Percentiles rank a stretch among this genome's conserved stretches.
Evolutionary conservation across 192 early-diverging fungal genomes (phyloP).

Genomic region (Tieghemiomyces parasiticus): DNA sequence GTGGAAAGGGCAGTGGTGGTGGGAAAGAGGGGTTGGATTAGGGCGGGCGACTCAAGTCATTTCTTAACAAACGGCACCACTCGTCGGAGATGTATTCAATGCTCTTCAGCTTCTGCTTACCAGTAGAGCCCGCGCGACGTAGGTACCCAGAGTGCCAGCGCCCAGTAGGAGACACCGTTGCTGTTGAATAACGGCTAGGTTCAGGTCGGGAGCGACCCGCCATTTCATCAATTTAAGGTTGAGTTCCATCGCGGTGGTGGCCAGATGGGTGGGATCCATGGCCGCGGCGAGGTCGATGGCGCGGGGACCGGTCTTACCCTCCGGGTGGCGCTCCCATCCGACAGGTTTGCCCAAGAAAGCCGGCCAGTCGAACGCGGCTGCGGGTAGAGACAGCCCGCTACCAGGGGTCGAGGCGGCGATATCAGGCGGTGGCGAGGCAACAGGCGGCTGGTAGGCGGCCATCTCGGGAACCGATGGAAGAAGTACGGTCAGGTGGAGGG

Average conservation of each 20-base stretch:
- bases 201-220: conserved; percentile 70
- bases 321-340: conserved; percentile 85
- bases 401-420: conserved; percentile 9
- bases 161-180: conserved; percentile 80
- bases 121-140: conserved; percentile 70
- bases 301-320: conserved; percentile 66
- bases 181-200: conserved; percentile 61
- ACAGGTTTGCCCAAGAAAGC: conserved; percentile 21
- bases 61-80: too few relatives aligned
- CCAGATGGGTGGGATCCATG: conserved; percentile 79
- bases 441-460: conserved; percentile 1
- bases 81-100: too few relatives aligned
- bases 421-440: conserved; percentile 4
- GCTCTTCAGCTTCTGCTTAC: too few relatives aligned
- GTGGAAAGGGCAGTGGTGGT: too few relatives aligned
- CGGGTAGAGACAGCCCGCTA: conserved; percentile 3
- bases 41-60: too few relatives aligned
- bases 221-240: conserved; percentile 97
- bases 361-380: background rate
- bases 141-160: conserved; percentile 88
- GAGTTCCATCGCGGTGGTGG: conserved; percentile 79
- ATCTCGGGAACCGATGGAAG: conserved; percentile 27
- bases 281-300: conserved; percentile 66
- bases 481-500: background rate
- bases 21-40: too few relatives aligned